These are phyloP conservation scores for Alternaria rosae DNA, from an alignment of 2,329 filamentous ascomycete genomes.

Conservation along the genomic window DNA sequence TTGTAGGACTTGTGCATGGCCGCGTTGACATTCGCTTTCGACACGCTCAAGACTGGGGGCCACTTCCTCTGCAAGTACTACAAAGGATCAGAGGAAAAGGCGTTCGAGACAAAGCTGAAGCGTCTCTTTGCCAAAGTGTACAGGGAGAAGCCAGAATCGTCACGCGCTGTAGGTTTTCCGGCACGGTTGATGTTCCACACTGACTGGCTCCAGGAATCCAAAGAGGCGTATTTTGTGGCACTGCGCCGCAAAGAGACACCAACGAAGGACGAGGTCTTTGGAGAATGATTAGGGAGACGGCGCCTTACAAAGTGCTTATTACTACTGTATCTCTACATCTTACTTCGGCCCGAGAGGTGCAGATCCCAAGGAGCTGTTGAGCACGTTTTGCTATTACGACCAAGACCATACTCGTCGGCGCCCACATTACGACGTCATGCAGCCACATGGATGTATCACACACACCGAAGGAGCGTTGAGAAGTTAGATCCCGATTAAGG, in stretches of 20 bases:
- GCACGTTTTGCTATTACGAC: not conserved
- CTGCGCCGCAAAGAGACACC: slow-evolving; percentile 69
- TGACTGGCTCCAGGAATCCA: slow-evolving; percentile 69
- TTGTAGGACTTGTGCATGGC: slow-evolving; percentile 87
- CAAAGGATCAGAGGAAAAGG: slow-evolving; percentile 85
- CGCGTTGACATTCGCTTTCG: slow-evolving; percentile 83
- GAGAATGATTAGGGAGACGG: slow-evolving; percentile 23
- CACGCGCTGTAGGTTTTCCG: slow-evolving; percentile 70
- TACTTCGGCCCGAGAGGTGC: slow-evolving; percentile 9
- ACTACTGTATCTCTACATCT: not conserved
- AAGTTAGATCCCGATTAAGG: slow-evolving; percentile 7
- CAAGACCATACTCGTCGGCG: not conserved
- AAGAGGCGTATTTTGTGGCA: slow-evolving; percentile 86
- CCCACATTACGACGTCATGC: slow-evolving; percentile 11
- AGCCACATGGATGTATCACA: slow-evolving; percentile 28
- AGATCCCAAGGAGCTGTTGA: not conserved
- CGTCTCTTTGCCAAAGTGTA: slow-evolving; percentile 80
- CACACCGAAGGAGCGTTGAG: slow-evolving; percentile 18
- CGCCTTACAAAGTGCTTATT: not conserved
- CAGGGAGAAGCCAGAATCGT: slow-evolving; percentile 90
- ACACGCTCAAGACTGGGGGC: slow-evolving; percentile 81
- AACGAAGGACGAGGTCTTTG: slow-evolving; percentile 56
- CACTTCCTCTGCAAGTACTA: slow-evolving; percentile 99
- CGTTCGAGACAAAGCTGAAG: slow-evolving; percentile 75
- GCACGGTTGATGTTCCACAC: not conserved